Percentiles rank a stretch among this genome's conserved stretches.
Evolutionary conservation across 345 rosid genomes (phyloP).

Genomic region (Salix brachista): DNA sequence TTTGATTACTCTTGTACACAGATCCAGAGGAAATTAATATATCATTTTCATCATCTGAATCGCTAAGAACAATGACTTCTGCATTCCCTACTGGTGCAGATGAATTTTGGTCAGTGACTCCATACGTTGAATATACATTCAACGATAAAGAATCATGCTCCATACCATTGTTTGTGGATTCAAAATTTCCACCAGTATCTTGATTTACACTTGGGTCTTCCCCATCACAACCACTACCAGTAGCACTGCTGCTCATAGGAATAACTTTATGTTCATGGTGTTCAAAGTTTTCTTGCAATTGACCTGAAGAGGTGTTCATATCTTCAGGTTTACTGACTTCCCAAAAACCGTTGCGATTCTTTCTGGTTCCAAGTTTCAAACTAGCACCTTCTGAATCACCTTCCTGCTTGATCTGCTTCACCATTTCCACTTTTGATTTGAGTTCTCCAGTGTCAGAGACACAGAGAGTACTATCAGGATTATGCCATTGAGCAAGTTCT

Average conservation of each 20-base stretch:
- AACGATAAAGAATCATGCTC: conserved; percentile 76
- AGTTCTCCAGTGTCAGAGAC: conserved; percentile 35
- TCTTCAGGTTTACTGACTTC: conserved; percentile 83
- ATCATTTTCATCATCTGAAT: conserved; percentile 86
- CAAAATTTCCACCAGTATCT: conserved; percentile 66
- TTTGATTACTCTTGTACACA: conserved; percentile 47
- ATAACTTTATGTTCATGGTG: conserved; percentile 48
- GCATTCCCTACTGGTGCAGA: conserved; percentile 49
- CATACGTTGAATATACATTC: conserved; percentile 57
- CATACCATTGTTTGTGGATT: conserved; percentile 50
- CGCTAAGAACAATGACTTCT: conserved; percentile 81
- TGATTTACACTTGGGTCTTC: conserved; percentile 95
- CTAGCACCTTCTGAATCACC: conserved; percentile 66
- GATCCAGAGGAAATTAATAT: conserved; percentile 46
- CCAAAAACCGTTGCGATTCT: conserved; percentile 84
- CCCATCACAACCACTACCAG: conserved; percentile 88
- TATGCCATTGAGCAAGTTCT: conserved; percentile 81
- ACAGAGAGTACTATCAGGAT: conserved; percentile 61
- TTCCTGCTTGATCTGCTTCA: conserved; percentile 62
- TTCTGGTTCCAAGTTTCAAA: conserved; percentile 85
- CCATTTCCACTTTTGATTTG: conserved; percentile 46
- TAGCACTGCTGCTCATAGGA: conserved; percentile 91
- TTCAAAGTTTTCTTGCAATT: conserved; percentile 48
- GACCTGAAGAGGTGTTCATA: conserved; percentile 55
- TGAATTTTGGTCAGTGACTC: conserved; percentile 43